Percentiles rank a stretch among this genome's conserved stretches.
Conservation (phyloP, 805 yeast genomes). For the Lipomyces yamadae region DNA sequence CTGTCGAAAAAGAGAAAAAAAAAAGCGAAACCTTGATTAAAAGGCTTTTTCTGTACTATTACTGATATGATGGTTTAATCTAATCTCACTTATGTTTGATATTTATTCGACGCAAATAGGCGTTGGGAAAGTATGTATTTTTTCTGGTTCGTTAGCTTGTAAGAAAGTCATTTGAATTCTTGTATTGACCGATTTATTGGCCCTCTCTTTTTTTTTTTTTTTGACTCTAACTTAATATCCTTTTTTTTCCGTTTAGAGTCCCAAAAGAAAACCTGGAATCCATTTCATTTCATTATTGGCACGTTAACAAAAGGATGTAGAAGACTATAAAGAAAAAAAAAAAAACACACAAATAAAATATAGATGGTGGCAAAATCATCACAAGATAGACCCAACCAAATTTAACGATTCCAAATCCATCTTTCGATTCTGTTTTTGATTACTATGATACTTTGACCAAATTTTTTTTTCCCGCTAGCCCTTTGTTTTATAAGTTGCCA, state of each 20-base stretch:
- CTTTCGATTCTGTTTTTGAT: background rate
- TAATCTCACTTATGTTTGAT: no score
- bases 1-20: no score
- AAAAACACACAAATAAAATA: background rate
- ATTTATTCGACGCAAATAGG: no score
- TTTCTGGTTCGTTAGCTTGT: no score
- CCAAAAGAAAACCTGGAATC: background rate
- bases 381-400: background rate
- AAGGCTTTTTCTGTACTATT: no score
- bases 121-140: no score
- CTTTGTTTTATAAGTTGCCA: conserved; percentile 27
- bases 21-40: no score
- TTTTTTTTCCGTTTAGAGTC: background rate
- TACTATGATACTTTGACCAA: background rate
- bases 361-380: background rate
- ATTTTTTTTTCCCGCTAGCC: background rate
- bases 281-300: conserved; percentile 1
- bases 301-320: background rate
- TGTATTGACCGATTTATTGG: no score
- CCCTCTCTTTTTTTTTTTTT: no score
- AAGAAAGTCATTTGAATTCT: no score
- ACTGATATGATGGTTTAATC: background rate
- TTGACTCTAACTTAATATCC: no score
- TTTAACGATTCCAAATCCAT: background rate
- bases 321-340: background rate